Percentiles rank a stretch among this genome's conserved stretches.
Evolutionary conservation across 2,329 filamentous ascomycete species (phyloP).

Genomic region (Helotiales sp.): DNA sequence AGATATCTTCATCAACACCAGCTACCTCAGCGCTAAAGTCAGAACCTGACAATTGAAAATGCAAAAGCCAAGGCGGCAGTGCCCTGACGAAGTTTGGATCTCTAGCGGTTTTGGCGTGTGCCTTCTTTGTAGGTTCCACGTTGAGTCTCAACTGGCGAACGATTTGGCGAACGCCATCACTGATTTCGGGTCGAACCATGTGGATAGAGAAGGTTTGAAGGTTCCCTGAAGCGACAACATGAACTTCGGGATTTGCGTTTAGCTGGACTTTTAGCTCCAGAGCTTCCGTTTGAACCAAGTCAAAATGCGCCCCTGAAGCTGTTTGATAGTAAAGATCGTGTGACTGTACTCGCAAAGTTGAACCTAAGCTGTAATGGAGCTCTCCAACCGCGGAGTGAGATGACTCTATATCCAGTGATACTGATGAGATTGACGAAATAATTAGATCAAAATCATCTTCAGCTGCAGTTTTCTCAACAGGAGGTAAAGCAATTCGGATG

Average conservation of each 20-base stretch:
- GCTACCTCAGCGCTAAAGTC: conserved; percentile 92
- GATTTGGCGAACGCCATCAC: conserved; percentile 89
- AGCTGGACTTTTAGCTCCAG: conserved; percentile 87
- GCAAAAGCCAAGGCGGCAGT: conserved; percentile 82
- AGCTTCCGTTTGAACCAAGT: conserved; percentile 84
- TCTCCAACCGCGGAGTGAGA: conserved; percentile 89
- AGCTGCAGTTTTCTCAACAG: conserved; percentile 67
- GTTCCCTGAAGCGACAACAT: conserved; percentile 78
- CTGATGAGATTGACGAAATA: conserved; percentile 91
- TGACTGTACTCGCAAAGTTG: conserved; percentile 80
- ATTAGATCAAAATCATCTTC: conserved; percentile 91
- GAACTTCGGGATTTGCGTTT: conserved; percentile 82
- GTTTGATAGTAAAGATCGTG: conserved; percentile 96
- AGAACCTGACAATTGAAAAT: conserved; percentile 82
- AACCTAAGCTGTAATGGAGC: conserved; percentile 83
- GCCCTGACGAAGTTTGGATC: conserved; percentile 75
- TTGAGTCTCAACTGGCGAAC: conserved; percentile 79
- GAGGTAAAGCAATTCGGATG: conserved; percentile 83
- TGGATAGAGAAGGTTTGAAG: conserved; percentile 88
- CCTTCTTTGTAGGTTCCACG: conserved; percentile 66
- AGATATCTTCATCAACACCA: conserved; percentile 83
- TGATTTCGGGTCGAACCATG: conserved; percentile 90
- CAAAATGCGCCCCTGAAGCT: conserved; percentile 78
- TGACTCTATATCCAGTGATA: conserved; percentile 91
- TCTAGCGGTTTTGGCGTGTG: conserved; percentile 52